phyloP scores from a whole-genome alignment of 805 yeast species.

The Kockiozyma suomiensis region DNA sequence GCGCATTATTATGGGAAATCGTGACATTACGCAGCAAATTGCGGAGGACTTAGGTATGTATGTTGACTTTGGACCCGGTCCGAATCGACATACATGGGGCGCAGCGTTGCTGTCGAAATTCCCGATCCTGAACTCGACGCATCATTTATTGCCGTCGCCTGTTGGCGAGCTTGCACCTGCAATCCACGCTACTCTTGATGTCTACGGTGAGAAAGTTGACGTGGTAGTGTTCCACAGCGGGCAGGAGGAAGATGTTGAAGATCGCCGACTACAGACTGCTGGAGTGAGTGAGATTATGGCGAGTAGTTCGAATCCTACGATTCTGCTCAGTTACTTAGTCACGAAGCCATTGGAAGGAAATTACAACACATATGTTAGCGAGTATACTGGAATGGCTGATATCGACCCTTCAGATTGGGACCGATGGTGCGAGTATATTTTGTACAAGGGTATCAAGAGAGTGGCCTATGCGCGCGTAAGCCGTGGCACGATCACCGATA shows the following conservation, averaged over 20 bases:
- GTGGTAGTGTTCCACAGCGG: conserved; percentile 97
- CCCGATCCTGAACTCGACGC: conserved; percentile 88
- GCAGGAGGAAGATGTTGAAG: conserved; percentile 96
- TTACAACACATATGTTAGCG: conserved; percentile 87
- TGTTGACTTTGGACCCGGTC: conserved; percentile 97
- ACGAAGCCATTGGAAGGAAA: conserved; percentile 86
- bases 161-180: conserved; percentile 99
- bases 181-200: conserved; percentile 90
- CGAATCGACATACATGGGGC: conserved; percentile 98
- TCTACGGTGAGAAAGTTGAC: conserved; percentile 84
- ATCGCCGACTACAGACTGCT: conserved; percentile 81
- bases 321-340: conserved; percentile 86
- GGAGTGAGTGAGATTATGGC: conserved; percentile 75
- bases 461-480: conserved; percentile 93
- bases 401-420: conserved; percentile 94
- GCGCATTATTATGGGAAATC: conserved; percentile 89
- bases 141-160: conserved; percentile 91
- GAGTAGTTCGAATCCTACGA: conserved; percentile 79
- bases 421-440: conserved; percentile 97
- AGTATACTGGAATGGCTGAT: conserved; percentile 83
- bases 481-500: conserved; percentile 92
- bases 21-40: conserved; percentile 87
- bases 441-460: conserved; percentile 82
- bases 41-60: conserved; percentile 95
- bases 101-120: conserved; percentile 88